phyloP scores from a whole-genome alignment of 495 filamentous ascomycete genomes.

The Daldinia loculata region DNA sequence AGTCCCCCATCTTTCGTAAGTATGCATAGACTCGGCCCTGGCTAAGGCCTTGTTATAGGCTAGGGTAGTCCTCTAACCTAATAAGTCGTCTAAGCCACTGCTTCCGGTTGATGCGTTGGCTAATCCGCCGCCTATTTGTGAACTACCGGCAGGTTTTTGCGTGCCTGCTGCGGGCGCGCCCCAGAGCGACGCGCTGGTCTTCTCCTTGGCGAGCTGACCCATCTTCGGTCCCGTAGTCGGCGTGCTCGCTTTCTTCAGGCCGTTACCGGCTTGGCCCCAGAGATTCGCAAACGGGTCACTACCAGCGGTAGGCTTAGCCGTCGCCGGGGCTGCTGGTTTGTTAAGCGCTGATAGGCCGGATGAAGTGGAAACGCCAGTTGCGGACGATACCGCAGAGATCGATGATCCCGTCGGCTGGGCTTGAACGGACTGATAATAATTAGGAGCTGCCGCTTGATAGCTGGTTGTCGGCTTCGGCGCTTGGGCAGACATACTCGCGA shows the following conservation, averaged over 20 bases:
- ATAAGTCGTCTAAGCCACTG: slow-evolving; percentile 55
- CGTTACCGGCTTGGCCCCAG: slow-evolving; percentile 79
- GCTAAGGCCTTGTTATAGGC: slow-evolving; percentile 2
- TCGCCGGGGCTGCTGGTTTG: slow-evolving; percentile 52
- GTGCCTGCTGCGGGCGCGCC: slow-evolving; percentile 66
- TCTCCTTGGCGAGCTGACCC: slow-evolving; percentile 94
- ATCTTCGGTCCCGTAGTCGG: slow-evolving; percentile 72
- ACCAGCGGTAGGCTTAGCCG: slow-evolving; percentile 63
- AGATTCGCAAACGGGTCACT: slow-evolving; percentile 89
- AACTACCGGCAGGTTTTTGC: slow-evolving; percentile 45
- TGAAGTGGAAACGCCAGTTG: slow-evolving; percentile 41
- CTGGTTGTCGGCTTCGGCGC: slow-evolving; percentile 64
- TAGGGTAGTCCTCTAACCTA: slow-evolving; percentile 46
- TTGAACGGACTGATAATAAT: slow-evolving; percentile 90
- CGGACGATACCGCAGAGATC: slow-evolving; percentile 37
- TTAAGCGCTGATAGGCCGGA: slow-evolving; percentile 47
- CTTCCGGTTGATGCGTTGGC: slow-evolving; percentile 26
- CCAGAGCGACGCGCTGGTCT: slow-evolving; percentile 94
- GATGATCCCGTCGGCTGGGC: slow-evolving; percentile 49
- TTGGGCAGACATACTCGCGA: slow-evolving; percentile 56
- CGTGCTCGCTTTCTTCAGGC: slow-evolving; percentile 78
- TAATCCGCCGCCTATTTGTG: slow-evolving; percentile 23
- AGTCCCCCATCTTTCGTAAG: slow-evolving; percentile 10
- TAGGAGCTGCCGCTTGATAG: slow-evolving; percentile 82
- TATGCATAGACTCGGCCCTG: slow-evolving; percentile 1